phyloP scores from a whole-genome alignment of 2,329 filamentous ascomycete species.

The Magnaporthiopsis rhizophila region DNA sequence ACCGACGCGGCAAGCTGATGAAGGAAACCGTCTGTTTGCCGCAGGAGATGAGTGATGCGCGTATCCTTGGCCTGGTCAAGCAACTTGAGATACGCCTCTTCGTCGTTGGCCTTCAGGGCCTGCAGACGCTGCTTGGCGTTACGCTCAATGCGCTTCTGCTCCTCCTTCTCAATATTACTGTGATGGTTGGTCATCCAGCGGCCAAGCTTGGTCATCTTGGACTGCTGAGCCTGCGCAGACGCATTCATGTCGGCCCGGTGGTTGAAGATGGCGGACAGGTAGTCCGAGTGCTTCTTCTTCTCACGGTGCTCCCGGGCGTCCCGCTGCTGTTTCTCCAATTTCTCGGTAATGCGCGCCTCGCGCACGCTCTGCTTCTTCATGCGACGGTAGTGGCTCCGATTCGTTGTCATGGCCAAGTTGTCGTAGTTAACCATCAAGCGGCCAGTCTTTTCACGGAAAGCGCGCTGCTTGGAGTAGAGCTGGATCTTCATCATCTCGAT shows the following conservation, averaged over 20 bases:
- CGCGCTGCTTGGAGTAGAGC: constrained; percentile 80
- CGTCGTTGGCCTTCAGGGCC: constrained; percentile 96
- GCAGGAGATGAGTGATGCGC: constrained; percentile 93
- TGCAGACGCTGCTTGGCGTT: constrained; percentile 99
- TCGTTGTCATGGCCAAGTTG: constrained; percentile 94
- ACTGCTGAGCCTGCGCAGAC: constrained; percentile 57
- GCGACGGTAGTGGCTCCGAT: constrained; percentile 80
- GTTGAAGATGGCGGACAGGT: constrained; percentile 76
- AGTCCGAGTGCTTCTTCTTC: constrained; percentile 94
- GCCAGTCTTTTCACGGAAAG: constrained; percentile 77
- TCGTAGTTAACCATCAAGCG: constrained; percentile 92
- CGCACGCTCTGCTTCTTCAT: constrained; percentile 96
- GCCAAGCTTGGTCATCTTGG: constrained; percentile 77
- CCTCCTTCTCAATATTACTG: constrained; percentile 96
- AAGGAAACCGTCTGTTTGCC: constrained; percentile 96
- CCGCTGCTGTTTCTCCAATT: constrained; percentile 96
- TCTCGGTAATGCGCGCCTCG: constrained; percentile 95
- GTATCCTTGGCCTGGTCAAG: constrained; percentile 98
- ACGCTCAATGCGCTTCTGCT: constrained; percentile 95
- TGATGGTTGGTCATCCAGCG: constrained; percentile 85
- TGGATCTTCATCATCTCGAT: constrained; percentile 93
- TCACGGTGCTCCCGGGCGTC: constrained; percentile 92
- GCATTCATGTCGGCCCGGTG: constrained; percentile 73
- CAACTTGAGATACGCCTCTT: constrained; percentile 96
- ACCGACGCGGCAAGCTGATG: constrained; percentile 92